A percentile compares a stretch with the other conserved stretches of the same genome.
Conservation (phyloP, 305 asterid species). For the Rubia balearica region DNA sequence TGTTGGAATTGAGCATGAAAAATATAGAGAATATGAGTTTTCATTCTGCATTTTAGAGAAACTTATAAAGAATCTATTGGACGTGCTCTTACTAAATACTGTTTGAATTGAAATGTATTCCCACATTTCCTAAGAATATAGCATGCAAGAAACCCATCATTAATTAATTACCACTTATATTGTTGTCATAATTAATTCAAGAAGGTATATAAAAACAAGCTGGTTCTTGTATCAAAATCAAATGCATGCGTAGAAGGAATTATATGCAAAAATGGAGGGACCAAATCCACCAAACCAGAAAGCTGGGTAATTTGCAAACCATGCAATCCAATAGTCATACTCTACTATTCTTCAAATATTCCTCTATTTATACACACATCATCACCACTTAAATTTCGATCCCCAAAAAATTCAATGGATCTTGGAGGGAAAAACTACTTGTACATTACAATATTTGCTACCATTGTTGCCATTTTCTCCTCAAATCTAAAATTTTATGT, state of each 20-base stretch:
- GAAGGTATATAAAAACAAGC: neutral
- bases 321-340: slow-evolving; percentile 28
- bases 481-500: slow-evolving; percentile 23
- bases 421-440: slow-evolving; percentile 24
- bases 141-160: too few species aligned
- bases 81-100: too few species aligned
- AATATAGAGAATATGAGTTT: too few species aligned
- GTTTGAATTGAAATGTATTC: too few species aligned
- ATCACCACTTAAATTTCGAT: neutral
- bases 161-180: too few species aligned
- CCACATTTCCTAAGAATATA: too few species aligned
- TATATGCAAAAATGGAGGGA: neutral
- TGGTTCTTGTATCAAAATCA: neutral
- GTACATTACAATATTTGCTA: slow-evolving; percentile 33
- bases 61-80: too few species aligned
- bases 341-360: neutral
- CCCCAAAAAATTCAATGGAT: slow-evolving; percentile 19
- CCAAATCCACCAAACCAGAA: neutral
- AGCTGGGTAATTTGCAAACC: slow-evolving; percentile 66
- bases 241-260: slow-evolving; percentile 6
- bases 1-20: too few species aligned
- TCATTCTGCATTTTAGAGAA: too few species aligned
- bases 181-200: too few species aligned
- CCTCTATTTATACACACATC: neutral
- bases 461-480: slow-evolving; percentile 38